These are phyloP conservation scores for Protostelium mycophagum DNA, from an alignment of 78 protist species.

Conservation along the genomic window DNA sequence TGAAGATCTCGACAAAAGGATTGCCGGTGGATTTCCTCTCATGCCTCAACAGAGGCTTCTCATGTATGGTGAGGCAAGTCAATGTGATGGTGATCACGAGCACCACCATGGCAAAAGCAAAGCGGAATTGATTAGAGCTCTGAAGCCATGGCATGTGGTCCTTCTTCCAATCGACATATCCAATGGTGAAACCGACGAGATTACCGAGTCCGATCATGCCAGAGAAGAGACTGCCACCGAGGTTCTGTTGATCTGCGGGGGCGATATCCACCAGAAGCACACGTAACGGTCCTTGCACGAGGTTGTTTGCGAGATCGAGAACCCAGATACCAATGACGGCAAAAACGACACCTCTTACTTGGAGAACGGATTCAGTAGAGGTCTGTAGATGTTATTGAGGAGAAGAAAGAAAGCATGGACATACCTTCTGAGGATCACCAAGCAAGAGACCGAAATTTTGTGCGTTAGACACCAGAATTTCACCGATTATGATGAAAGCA, in stretches of 20 bases:
- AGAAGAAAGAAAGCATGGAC: constrained; percentile 20
- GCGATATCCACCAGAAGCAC: constrained; percentile 64
- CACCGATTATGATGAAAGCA: constrained; percentile 42
- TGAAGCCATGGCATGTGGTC: constrained; percentile 45
- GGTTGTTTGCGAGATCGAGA: constrained; percentile 62
- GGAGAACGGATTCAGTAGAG: neutral
- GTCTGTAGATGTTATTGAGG: neutral
- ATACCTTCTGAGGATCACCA: constrained; percentile 26
- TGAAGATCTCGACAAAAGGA: constrained; percentile 16
- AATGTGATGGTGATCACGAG: constrained; percentile 16
- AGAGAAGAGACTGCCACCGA: constrained; percentile 53
- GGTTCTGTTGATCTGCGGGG: constrained; percentile 49
- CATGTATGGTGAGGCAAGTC: constrained; percentile 16
- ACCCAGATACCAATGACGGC: constrained; percentile 68
- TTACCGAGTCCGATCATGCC: constrained; percentile 54
- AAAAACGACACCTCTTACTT: neutral
- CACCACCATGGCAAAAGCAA: constrained; percentile 35
- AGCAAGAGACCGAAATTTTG: constrained; percentile 25
- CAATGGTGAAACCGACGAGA: constrained; percentile 52
- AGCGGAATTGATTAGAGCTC: constrained; percentile 24
- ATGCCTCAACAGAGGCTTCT: constrained; percentile 7
- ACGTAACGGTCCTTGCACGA: constrained; percentile 64
- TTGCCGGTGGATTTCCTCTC: constrained; percentile 11
- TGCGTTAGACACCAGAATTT: constrained; percentile 59
- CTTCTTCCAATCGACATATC: constrained; percentile 10